Conservation (phyloP, 2,329 filamentous ascomycete species). For the Epichloe coenophiala region DNA sequence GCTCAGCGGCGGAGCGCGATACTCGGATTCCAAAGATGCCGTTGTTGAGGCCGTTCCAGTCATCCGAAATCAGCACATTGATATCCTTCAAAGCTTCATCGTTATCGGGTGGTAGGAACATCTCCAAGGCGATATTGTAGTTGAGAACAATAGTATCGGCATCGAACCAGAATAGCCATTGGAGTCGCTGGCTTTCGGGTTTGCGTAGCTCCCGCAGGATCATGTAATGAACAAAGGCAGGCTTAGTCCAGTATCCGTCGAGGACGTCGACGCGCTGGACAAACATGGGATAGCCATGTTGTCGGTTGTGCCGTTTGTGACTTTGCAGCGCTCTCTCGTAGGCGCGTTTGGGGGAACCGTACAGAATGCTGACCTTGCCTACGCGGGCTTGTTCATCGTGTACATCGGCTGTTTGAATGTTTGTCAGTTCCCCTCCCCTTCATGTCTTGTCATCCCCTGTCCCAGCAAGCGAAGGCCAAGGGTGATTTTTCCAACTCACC, state of each 20-base stretch:
- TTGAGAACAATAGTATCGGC: slow-evolving; percentile 7
- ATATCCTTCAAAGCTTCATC: neutral
- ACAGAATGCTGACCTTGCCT: slow-evolving; percentile 5
- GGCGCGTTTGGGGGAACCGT: neutral
- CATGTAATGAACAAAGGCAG: slow-evolving; percentile 23
- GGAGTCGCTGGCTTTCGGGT: slow-evolving; percentile 20
- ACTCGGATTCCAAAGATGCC: slow-evolving; percentile 10
- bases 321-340: slow-evolving; percentile 17
- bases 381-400: slow-evolving; percentile 4
- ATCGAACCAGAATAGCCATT: slow-evolving; percentile 24
- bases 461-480: neutral
- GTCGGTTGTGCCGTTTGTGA: slow-evolving; percentile 20
- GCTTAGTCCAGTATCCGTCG: slow-evolving; percentile 24
- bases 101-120: slow-evolving; percentile 1
- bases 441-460: too few relatives aligned
- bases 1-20: slow-evolving; percentile 6
- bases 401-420: neutral
- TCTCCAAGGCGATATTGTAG: slow-evolving; percentile 4
- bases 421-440: neutral
- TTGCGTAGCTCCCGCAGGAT: slow-evolving; percentile 25
- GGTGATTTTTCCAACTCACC: neutral
- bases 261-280: slow-evolving; percentile 18
- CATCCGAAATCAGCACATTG: slow-evolving; percentile 1
- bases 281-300: slow-evolving; percentile 20
- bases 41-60: slow-evolving; percentile 5